Conservation (phyloP, 2,329 filamentous ascomycete genomes). For the Achaetomium macrosporum region DNA sequence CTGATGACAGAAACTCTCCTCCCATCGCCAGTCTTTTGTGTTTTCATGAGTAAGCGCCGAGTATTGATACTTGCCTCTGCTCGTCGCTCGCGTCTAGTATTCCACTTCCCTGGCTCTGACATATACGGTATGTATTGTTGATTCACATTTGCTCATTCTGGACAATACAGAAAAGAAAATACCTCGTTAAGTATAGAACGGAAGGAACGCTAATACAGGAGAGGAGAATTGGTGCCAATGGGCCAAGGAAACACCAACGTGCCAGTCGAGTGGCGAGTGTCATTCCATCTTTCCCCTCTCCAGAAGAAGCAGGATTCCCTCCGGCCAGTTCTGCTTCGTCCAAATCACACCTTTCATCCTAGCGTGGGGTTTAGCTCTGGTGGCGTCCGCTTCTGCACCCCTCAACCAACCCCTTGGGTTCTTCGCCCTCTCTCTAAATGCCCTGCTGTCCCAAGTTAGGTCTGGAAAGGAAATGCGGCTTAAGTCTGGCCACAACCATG, state of each 20-base stretch:
- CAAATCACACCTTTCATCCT: neutral
- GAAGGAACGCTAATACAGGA: no score
- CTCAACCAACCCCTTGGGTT: neutral
- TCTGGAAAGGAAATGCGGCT: conserved; percentile 2
- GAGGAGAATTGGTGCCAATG: no score
- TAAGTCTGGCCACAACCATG: neutral
- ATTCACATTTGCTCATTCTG: no score
- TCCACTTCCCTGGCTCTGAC: no score
- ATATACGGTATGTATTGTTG: no score
- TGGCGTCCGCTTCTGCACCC: neutral
- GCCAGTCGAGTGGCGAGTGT: neutral
- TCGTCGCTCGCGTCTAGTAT: no score
- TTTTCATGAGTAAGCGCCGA: neutral
- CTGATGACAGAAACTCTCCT: no score
- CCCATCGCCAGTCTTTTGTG: neutral
- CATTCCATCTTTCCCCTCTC: neutral
- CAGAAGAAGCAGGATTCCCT: neutral
- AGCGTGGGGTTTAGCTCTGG: neutral
- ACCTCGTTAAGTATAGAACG: no score
- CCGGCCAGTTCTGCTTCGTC: neutral
- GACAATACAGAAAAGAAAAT: no score
- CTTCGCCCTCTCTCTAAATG: neutral
- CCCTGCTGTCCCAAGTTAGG: neutral
- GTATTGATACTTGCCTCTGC: no score
- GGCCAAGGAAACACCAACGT: no score